Evolutionary conservation across 768 basidiomycete species (phyloP).

Genomic region (Russula virescens): DNA sequence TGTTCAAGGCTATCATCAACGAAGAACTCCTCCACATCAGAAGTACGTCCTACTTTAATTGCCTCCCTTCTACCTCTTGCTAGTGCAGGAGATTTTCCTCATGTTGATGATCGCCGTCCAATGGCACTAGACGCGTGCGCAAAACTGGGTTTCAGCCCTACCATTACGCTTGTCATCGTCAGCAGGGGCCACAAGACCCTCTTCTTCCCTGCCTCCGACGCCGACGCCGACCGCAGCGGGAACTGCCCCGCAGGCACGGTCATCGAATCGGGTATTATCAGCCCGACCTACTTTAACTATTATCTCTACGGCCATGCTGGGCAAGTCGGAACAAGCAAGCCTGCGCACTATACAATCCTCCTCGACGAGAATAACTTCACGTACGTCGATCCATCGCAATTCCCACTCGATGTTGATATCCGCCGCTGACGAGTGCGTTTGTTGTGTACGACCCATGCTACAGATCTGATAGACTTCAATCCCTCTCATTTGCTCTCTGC

Average conservation of each 20-base stretch:
- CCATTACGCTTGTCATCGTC: conserved; percentile 71
- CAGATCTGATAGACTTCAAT: conserved; percentile 63
- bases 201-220: conserved; percentile 41
- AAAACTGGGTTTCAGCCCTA: conserved; percentile 49
- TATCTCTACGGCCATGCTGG: conserved; percentile 75
- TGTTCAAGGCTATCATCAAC: conserved; percentile 45
- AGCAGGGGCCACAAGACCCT: conserved; percentile 69
- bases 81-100: too few species aligned
- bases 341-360: conserved; percentile 51
- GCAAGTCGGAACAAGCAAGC: conserved; percentile 42
- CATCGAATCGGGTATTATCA: conserved; percentile 59
- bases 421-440: background rate
- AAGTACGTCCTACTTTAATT: conserved; percentile 35
- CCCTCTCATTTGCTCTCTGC: conserved; percentile 65
- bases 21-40: conserved; percentile 49
- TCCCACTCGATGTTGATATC: background rate
- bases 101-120: background rate
- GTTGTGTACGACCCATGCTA: background rate
- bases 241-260: conserved; percentile 76
- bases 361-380: conserved; percentile 53
- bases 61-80: too few species aligned
- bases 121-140: conserved; percentile 59
- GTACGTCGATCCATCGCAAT: conserved; percentile 33
- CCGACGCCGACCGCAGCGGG: conserved; percentile 35
- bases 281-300: conserved; percentile 69